Conservation (phyloP, 176 grass and related monocot genomes). For the Sorghum bicolor region DNA sequence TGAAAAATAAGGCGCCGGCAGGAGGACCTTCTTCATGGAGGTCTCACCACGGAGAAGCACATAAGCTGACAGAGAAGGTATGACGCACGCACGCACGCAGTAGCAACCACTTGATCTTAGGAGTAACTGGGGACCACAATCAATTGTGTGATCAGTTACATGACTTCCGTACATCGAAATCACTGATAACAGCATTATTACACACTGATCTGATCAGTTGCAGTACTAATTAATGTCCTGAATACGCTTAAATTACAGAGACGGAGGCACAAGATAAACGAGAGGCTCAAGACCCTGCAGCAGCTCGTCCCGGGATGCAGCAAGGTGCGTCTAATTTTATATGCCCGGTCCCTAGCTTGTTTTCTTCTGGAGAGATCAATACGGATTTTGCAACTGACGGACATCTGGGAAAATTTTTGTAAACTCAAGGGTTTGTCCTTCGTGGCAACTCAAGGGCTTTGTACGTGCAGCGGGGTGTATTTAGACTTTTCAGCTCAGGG, state of each 20-base stretch:
- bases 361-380: not conserved
- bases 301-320: conserved; percentile 35
- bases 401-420: not conserved
- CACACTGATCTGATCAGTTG: too few relatives aligned
- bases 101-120: too few relatives aligned
- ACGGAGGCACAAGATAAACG: conserved; percentile 26
- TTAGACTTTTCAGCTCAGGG: not conserved
- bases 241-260: not conserved
- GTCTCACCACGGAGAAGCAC: not conserved
- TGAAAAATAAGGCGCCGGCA: not conserved
- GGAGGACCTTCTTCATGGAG: not conserved
- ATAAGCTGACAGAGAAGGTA: conserved; percentile 24
- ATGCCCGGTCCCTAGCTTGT: not conserved
- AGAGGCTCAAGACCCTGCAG: conserved; percentile 18
- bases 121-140: too few relatives aligned
- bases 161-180: too few relatives aligned
- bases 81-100: too few relatives aligned
- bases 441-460: not conserved
- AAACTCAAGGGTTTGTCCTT: not conserved
- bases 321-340: not conserved
- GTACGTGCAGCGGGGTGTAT: not conserved
- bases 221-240: not conserved
- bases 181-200: too few relatives aligned
- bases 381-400: not conserved
- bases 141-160: too few relatives aligned